phyloP scores from a whole-genome alignment of 768 basidiomycete species.

The Cystofilobasidium bisporidii region DNA sequence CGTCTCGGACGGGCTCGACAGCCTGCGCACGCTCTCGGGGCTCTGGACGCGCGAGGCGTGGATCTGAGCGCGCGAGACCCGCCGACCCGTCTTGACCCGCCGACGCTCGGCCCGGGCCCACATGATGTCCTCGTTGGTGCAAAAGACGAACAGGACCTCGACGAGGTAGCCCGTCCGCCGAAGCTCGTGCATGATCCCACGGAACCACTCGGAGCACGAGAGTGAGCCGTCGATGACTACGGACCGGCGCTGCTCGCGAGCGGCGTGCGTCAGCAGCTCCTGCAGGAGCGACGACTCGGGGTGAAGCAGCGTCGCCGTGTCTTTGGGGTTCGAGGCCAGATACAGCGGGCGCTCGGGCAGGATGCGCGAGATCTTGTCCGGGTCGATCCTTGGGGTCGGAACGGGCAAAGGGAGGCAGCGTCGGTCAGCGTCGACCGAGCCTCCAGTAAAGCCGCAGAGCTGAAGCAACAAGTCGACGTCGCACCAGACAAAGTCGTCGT shows the following conservation, averaged over 20 bases:
- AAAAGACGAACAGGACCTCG: constrained; percentile 37
- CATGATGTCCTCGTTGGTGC: constrained; percentile 32
- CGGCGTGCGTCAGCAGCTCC: constrained; percentile 33
- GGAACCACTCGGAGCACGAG: constrained; percentile 34
- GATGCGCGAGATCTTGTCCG: constrained; percentile 33
- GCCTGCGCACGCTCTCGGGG: constrained; percentile 20
- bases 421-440: too few species aligned
- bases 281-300: constrained; percentile 35
- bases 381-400: constrained; percentile 34
- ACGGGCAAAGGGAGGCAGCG: not conserved
- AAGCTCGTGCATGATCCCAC: constrained; percentile 31
- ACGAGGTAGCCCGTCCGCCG: constrained; percentile 29
- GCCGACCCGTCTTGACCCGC: constrained; percentile 32
- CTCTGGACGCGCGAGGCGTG: constrained; percentile 29
- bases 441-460: too few species aligned
- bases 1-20: constrained; percentile 29
- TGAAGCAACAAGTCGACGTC: constrained; percentile 12
- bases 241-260: constrained; percentile 28
- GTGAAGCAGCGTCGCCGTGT: constrained; percentile 32
- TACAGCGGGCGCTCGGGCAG: constrained; percentile 35
- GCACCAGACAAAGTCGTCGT: constrained; percentile 35
- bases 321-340: constrained; percentile 20
- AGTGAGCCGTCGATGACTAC: constrained; percentile 36
- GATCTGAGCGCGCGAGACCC: constrained; percentile 22
- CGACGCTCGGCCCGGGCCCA: constrained; percentile 31